Conservation (phyloP, 2,329 filamentous ascomycete species). For the Macrophomina pseudophaseolina region DNA sequence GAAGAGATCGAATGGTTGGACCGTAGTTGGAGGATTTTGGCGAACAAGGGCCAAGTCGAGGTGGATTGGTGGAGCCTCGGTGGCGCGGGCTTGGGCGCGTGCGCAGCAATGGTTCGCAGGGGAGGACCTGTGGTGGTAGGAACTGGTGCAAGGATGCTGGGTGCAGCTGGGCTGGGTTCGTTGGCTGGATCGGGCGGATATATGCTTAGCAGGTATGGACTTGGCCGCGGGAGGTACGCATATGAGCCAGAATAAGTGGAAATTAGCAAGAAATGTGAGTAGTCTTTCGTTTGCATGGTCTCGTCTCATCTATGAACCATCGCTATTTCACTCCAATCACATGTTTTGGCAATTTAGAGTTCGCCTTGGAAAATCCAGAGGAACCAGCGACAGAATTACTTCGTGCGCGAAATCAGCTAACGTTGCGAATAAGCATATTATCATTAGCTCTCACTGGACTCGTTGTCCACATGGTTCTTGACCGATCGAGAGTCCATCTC, state of each 20-base stretch:
- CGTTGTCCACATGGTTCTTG: not conserved
- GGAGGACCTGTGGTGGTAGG: too few species aligned
- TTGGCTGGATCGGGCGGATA: not conserved
- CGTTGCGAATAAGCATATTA: not conserved
- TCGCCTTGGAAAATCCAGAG: too few species aligned
- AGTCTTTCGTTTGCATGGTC: too few species aligned
- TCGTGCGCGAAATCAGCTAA: too few species aligned
- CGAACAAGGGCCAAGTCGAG: conserved; percentile 62
- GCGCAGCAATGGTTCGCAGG: conserved; percentile 33
- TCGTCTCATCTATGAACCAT: too few species aligned
- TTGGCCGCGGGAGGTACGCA: not conserved
- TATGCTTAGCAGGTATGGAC: not conserved
- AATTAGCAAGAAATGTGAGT: too few species aligned
- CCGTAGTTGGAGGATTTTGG: conserved; percentile 65
- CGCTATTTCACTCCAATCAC: too few species aligned
- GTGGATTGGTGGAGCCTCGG: conserved; percentile 61
- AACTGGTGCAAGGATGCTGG: too few species aligned
- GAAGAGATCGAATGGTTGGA: conserved; percentile 69
- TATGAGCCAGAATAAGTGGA: not conserved
- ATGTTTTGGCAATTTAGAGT: too few species aligned
- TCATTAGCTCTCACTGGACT: not conserved
- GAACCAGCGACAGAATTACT: too few species aligned
- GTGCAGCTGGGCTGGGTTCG: too few species aligned
- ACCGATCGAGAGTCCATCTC: conserved; percentile 2
- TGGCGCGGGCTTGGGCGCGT: conserved; percentile 47